Conservation (phyloP, 495 filamentous ascomycete species). For the Penicillium tannophilum region DNA sequence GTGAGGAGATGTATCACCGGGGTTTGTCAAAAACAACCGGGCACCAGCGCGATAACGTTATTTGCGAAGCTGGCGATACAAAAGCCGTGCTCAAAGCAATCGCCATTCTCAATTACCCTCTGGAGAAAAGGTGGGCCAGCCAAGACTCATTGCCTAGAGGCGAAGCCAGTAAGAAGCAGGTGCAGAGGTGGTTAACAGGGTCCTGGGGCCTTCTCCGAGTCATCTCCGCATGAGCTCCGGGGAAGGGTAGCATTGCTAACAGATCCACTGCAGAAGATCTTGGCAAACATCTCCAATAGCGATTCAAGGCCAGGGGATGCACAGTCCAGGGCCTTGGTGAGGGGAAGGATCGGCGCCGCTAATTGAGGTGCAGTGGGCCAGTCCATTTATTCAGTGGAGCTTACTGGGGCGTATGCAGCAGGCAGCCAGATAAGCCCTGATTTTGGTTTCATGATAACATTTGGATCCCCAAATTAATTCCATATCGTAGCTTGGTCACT, state of each 20-base stretch:
- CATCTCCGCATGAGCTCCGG: conserved; percentile 32
- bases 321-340: neutral
- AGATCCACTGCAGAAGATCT: neutral
- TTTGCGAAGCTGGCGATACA: neutral
- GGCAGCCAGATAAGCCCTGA: neutral
- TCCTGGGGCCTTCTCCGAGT: conserved; percentile 15
- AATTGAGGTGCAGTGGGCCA: neutral
- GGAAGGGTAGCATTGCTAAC: conserved; percentile 19
- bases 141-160: conserved; percentile 5
- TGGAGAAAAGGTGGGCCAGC: conserved; percentile 8
- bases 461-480: neutral
- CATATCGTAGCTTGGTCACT: no score
- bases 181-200: neutral
- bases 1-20: neutral
- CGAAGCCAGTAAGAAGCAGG: conserved; percentile 5
- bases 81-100: neutral
- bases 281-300: neutral
- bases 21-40: neutral
- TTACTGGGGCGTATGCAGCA: neutral
- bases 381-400: neutral
- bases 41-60: neutral
- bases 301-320: neutral
- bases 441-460: neutral
- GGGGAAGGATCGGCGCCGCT: conserved; percentile 6
- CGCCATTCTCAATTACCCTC: conserved; percentile 8